These are phyloP conservation scores for Agrostemma githago DNA, from an alignment of 148 eudicot species.

Conservation along the genomic window DNA sequence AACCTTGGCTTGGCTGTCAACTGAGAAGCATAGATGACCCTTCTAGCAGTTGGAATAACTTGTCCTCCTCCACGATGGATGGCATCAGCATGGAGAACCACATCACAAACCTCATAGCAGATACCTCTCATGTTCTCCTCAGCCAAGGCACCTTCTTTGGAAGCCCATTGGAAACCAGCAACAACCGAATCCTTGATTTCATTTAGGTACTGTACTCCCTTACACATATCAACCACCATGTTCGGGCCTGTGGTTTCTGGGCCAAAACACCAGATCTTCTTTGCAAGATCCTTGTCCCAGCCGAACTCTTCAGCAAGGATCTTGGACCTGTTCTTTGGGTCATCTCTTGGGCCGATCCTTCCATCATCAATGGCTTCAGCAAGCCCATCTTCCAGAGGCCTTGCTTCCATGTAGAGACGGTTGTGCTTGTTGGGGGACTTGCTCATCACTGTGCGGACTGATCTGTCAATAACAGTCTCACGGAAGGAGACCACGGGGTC, in stretches of 20 bases:
- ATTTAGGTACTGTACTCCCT: slow-evolving; percentile 22
- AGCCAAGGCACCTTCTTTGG: slow-evolving; percentile 23
- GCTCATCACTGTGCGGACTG: slow-evolving; percentile 16
- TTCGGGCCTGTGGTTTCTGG: slow-evolving; percentile 23
- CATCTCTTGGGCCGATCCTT: slow-evolving; percentile 18
- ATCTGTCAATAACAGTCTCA: slow-evolving; percentile 16
- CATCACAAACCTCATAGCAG: slow-evolving; percentile 22
- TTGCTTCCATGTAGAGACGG: slow-evolving; percentile 23
- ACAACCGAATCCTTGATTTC: slow-evolving; percentile 24
- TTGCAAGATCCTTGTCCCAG: slow-evolving; percentile 28
- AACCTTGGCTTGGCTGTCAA: slow-evolving; percentile 19
- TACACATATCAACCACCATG: slow-evolving; percentile 26
- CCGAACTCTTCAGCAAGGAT: slow-evolving; percentile 20
- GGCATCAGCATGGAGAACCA: slow-evolving; percentile 22
- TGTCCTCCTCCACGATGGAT: slow-evolving; percentile 21
- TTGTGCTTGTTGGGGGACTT: slow-evolving; percentile 24
- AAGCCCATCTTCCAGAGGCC: slow-evolving; percentile 18
- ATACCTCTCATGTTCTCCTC: slow-evolving; percentile 25
- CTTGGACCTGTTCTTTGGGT: slow-evolving; percentile 17
- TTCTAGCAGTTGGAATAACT: slow-evolving; percentile 19
- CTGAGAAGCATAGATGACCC: slow-evolving; percentile 21
- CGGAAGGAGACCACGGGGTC: slow-evolving; percentile 23
- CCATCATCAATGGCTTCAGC: slow-evolving; percentile 22
- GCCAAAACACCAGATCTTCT: slow-evolving; percentile 23
- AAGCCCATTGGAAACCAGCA: slow-evolving; percentile 26